Base-by-base conservation (phyloP, 768 basidiomycete species). In the Cyclocybe aegerita region DNA sequence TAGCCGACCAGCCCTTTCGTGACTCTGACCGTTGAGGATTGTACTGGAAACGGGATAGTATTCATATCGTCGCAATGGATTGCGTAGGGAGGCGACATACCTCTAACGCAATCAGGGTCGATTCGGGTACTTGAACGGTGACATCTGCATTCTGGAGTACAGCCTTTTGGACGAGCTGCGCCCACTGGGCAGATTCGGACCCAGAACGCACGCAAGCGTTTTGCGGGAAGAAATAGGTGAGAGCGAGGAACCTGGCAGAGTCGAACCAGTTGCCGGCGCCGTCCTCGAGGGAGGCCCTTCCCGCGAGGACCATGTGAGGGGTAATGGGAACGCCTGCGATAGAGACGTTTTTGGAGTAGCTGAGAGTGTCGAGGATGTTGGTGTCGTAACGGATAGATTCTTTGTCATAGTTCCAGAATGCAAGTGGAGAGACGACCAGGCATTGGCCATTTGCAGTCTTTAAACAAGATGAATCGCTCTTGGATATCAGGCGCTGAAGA, bases 201-300 rank as follows among this genome's bases (percentile, higher is more conserved):
- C 72, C 65, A 47, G 75, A 77, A 36, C 77, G 76, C 54, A 84
- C 67, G 67, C 90, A 93, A 55, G 87, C 83, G 11, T 74, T 78
- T 56, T 90, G 86, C 2, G 80, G 83, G 62, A 94, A 91, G 69
- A 91, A 85, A 65, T 90, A 93, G 0, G 90, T 91, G 50, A 93
- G 73, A 11, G 85, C 88, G 14, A 93, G 77, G 61, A 83, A 88
- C 45, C 74, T 79, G 41, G 88, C 86, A 52, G 75, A 79, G 60
- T 87, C 84, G 43, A 83, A 75, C 50, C 74, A 73, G n/a, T 72
- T 68, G 32, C 68, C 66, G 45, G 67, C 69, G 50, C 76, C 75
- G 41, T 76, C 77, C 46, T 85, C 80, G 43, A 72, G 74, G 11
- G 72, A 72, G 16, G 80, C 82, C 50, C 87, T 75, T 14, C 88